Percentiles rank a stretch among this genome's conserved stretches.
These are phyloP conservation scores for Rhodotorula sp. DNA, from an alignment of 1,284 basidiomycete species.

Conservation along the genomic window DNA sequence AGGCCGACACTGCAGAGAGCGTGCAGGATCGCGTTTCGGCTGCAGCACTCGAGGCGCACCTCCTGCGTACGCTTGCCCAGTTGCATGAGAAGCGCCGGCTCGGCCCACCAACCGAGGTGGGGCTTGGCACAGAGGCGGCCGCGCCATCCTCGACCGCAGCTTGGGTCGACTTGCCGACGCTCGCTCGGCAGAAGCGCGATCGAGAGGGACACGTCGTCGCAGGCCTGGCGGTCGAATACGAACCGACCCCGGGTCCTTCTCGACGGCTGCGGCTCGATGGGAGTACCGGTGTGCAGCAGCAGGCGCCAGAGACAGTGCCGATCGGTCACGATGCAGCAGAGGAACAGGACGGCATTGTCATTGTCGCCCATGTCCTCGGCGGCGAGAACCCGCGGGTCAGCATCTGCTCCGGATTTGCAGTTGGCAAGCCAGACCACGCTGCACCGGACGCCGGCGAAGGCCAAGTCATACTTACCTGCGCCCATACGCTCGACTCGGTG, in stretches of 20 bases:
- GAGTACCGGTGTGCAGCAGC: neutral
- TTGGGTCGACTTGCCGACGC: neutral
- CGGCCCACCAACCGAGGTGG: neutral
- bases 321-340: slow-evolving; percentile 15
- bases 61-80: slow-evolving; percentile 19
- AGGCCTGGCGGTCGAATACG: slow-evolving; percentile 7
- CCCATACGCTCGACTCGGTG: slow-evolving; percentile 67
- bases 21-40: neutral
- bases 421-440: slow-evolving; percentile 46
- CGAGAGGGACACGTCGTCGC: slow-evolving; percentile 8
- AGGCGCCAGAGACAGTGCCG: neutral
- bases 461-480: slow-evolving; percentile 60
- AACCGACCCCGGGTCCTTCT: slow-evolving; percentile 8
- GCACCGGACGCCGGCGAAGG: slow-evolving; percentile 47
- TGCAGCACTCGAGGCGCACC: slow-evolving; percentile 10
- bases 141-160: neutral
- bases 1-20: too few relatives aligned
- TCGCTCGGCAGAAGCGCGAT: slow-evolving; percentile 5
- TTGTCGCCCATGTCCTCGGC: slow-evolving; percentile 62
- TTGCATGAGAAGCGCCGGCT: neutral
- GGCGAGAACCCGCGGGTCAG: slow-evolving; percentile 55
- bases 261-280: slow-evolving; percentile 11
- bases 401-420: slow-evolving; percentile 63
- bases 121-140: neutral
- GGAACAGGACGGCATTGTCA: slow-evolving; percentile 53